These are phyloP conservation scores for Pleurostoma richardsiae DNA, from an alignment of 2,329 filamentous ascomycete species.

Conservation along the genomic window DNA sequence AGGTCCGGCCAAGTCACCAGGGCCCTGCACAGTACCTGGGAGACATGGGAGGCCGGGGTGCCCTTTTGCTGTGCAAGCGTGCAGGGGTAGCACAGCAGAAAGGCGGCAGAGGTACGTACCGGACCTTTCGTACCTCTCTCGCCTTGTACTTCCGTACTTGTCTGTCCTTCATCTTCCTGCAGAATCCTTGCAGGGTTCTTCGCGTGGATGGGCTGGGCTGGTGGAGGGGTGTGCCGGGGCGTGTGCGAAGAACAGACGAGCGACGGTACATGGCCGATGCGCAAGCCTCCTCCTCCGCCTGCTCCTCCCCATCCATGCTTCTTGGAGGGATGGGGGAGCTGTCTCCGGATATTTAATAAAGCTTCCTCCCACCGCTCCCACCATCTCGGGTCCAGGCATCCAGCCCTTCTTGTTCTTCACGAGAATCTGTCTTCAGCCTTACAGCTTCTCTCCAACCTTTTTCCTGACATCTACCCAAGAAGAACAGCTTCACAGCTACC, in stretches of 20 bases:
- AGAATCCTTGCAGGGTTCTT: background rate
- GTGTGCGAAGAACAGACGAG: background rate
- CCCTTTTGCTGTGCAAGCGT: no score
- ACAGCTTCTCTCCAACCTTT: background rate
- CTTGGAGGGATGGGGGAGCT: background rate
- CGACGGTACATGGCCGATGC: background rate
- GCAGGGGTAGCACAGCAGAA: no score
- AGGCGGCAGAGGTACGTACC: no score
- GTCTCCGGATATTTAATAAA: background rate
- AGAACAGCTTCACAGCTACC: background rate
- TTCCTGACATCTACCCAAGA: background rate
- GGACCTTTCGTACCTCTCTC: no score
- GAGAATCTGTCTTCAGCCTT: background rate
- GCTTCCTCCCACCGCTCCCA: background rate
- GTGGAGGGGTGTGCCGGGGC: background rate
- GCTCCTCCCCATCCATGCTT: background rate
- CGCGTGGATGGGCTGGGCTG: background rate
- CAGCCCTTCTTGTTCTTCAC: background rate
- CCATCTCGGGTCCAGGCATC: conserved; percentile 7
- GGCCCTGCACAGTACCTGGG: no score
- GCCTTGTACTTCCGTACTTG: background rate
- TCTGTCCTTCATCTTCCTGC: background rate
- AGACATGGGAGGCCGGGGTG: no score
- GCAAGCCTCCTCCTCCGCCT: background rate
- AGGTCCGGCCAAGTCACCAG: no score